Evolutionary conservation across 202 grass and related monocot genomes (phyloP).

Genomic region (Zoysia matrella): DNA sequence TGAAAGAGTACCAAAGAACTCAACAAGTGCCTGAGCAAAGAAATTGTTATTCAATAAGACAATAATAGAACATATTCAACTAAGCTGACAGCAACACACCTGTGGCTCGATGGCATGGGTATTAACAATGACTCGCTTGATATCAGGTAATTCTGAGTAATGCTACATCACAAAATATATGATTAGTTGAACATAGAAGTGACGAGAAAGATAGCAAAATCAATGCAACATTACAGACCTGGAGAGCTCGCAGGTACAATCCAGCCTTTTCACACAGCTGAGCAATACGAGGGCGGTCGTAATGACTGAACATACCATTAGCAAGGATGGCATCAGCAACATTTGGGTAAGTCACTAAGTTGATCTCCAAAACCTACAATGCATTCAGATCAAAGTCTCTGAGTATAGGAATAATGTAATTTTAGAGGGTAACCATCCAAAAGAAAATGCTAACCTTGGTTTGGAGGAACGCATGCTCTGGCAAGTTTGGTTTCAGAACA

Average conservation of each 20-base stretch:
- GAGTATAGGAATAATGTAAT: conserved; percentile 19
- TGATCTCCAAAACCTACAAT: too few relatives aligned
- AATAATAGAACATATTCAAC: conserved; percentile 8
- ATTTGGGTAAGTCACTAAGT: too few relatives aligned
- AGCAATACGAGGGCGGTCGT: too few relatives aligned
- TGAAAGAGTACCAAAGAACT: too few relatives aligned
- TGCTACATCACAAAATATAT: conserved; percentile 42
- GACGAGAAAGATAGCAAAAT: conserved; percentile 19
- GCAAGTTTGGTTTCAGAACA: too few relatives aligned
- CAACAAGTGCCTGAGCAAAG: conserved; percentile 76
- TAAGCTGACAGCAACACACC: conserved; percentile 46
- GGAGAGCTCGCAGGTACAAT: conserved; percentile 87
- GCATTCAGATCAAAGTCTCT: conserved; percentile 14
- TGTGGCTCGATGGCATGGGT: too few relatives aligned
- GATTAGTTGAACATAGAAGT: conserved; percentile 36
- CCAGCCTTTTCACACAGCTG: too few relatives aligned
- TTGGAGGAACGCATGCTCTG: too few relatives aligned
- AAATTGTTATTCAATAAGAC: conserved; percentile 17
- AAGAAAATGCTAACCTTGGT: conserved; percentile 1
- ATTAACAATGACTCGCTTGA: too few relatives aligned
- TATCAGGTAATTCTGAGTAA: too few relatives aligned
- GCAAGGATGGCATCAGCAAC: too few relatives aligned
- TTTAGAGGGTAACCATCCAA: conserved; percentile 36
- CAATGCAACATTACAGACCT: conserved; percentile 38
- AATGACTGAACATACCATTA: too few relatives aligned